Conservation (phyloP, 73 alveolate species). For the Breviolum minutum region DNA sequence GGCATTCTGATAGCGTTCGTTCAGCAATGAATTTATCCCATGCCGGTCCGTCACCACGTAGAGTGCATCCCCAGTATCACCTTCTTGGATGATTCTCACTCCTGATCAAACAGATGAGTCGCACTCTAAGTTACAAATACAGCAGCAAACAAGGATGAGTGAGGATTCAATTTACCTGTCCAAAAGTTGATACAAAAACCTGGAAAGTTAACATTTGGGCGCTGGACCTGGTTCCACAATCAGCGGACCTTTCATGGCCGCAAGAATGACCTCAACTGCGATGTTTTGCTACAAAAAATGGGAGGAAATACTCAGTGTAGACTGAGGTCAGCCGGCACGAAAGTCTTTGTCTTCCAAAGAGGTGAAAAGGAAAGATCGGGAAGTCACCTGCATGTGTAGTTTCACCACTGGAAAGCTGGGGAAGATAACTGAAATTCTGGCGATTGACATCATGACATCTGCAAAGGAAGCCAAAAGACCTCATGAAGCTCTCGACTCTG, state of each 20-base stretch:
- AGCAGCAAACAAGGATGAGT: background rate
- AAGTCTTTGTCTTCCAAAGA: slow-evolving; percentile 79
- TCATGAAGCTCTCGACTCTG: slow-evolving; percentile 70
- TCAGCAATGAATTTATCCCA: background rate
- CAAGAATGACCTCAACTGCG: slow-evolving; percentile 20
- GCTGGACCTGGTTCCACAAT: slow-evolving; percentile 65
- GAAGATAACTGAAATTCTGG: too few relatives aligned
- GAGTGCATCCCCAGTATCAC: slow-evolving; percentile 81
- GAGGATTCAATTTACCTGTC: background rate
- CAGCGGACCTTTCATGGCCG: slow-evolving; percentile 86
- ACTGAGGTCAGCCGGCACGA: slow-evolving; percentile 1
- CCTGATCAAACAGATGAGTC: background rate
- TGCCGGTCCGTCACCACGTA: slow-evolving; percentile 79
- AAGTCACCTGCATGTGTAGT: slow-evolving; percentile 25
- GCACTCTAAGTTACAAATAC: background rate
- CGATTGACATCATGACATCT: too few relatives aligned
- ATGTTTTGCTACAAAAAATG: background rate
- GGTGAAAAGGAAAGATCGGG: slow-evolving; percentile 66
- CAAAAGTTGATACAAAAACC: background rate
- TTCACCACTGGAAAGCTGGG: too few relatives aligned
- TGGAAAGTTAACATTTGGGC: background rate
- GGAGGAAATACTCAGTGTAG: background rate
- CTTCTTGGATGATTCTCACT: slow-evolving; percentile 57
- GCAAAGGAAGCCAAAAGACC: background rate
- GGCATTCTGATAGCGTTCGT: background rate